Base-by-base conservation (phyloP, 2,329 filamentous ascomycete genomes). In the Reticulascus tulasneorum region DNA sequence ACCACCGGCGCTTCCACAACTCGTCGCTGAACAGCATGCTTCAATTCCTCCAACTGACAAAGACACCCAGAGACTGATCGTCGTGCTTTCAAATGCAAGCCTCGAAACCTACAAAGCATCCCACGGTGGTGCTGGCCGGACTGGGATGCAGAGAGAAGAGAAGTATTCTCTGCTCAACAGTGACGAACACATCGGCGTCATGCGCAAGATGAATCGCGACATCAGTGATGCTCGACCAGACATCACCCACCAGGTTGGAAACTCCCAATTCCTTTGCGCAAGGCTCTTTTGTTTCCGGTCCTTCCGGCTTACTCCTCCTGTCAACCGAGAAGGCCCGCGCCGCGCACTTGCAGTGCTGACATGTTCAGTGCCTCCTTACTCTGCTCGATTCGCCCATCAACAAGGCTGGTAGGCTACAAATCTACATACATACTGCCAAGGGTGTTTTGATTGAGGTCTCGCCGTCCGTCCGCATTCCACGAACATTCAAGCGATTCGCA, bases 141-240 rank as follows among this genome's bases (percentile, higher is more conserved):
- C 60, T 70, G 72, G 79, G 21, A 69, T 74, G 39, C 77, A 79
- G 42, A 79, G 86, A 33, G 90, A 96, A 54, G 91, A 96, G 60
- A 97, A 97, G 64, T 98, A 94, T 66, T 94, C 91, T 44, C 73
- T 98, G 34, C 81, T 98, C 55, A 98, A 98, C 73, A 96, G 90
- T 64, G 93, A 98, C 58, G 93, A 98, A 66, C 93, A 98, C 61
- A 98, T 98, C 51, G 93, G 93, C 45, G 86, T 97, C 48, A 95
- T 98, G 89, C 84, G 93, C 56, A 98, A 97, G 73, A 97, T 97
- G 91, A 94, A 94, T 61, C 79, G 93, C 52, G 93, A 98, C 60
- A 97, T 98, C 49, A 96, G 90, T 61, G 93, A 98, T 65, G 93
- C 93, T 42, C 82, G 93, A 51, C 93, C 93, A 28, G 93, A 98